Evolutionary conservation across 768 basidiomycete genomes (phyloP), one percentile per base, ranked within the genome.

Genomic region (Boletellus ananas): DNA sequence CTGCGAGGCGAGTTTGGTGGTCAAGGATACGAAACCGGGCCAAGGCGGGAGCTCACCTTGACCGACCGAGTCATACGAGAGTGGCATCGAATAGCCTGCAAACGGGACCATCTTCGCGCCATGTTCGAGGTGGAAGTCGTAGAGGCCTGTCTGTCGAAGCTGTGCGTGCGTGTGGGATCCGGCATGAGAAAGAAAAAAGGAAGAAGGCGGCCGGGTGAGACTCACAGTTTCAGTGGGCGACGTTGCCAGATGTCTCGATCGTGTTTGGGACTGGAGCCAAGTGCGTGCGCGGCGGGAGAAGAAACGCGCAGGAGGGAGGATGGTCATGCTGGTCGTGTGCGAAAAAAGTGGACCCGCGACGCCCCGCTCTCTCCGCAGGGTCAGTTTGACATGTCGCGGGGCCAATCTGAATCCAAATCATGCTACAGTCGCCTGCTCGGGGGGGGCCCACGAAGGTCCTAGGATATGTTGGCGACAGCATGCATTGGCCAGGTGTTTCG

Each of bases 101-200:
- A 97, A 99, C 0, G 91, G 86, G 0, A 96, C 93, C 91, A 98
- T 94, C 70, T 94, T 94, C 1, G 87, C 95, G 16, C 78, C 85
- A 66, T 88, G 75, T 53, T 83, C 66, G 40, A 90, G 65, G 65
- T 99, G 94, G 64, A 94, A 94, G 62, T 94, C 90, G 60, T 94
- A 92, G 4, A 98, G 74, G 1, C 81, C 80, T 0, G 94, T 97
- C 61, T 79, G 81, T 48, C 56, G 66, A 29, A 83, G 70, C 78
- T 82, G 42, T 18, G 34, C 34, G 37, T 8, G 1, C 29, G 1
- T 48, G 13, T 12, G n/a, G 11, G 35, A 21, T 56, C 29, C 6
- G 29, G 29, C 29, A 29, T 29, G 29, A 11, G 29, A 17, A 54
- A 50, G 41, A 34, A 39, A 50, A 35, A 4, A 9, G 27, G 33